Base-by-base conservation (phyloP, 495 filamentous ascomycete genomes). In the Talaromyces wortmannii region DNA sequence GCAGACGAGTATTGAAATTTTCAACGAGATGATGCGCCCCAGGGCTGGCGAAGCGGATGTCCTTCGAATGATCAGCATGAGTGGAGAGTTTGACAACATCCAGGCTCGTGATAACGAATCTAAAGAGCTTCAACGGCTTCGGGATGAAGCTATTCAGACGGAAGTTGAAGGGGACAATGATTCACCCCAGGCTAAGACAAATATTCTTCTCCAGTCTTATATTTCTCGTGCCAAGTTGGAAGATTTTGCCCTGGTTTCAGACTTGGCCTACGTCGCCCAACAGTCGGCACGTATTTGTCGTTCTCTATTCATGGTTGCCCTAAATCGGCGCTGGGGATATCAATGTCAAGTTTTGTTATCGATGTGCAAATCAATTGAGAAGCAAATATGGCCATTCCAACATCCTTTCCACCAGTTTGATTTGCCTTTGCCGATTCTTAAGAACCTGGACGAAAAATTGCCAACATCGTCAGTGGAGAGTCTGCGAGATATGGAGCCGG, bases 321-420 rank as follows among this genome's bases (percentile, higher is more conserved):
- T 99, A 49, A 97, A 96, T 63, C 77, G 95, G 40, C 79, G 88
- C 55, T 99, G 94, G 94, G 94, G 94, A 7, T 84, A 94, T 59
- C 90, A 97, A 64, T 97, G 94, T 61, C 78, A 92, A 17, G 89
- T 97, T 7, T 71, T 99, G 43, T 67, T 96, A 48, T 90, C 88
- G 6, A 72, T 99, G 52, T 92, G 92, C 70, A 96, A 96, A 69
- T 95, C 92, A 2, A 96, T 99, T 58, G 94, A 99, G 71, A 95
- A 89, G 69, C 86, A 89, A 32, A 79, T 96, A 10, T 99, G 94
- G 94, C 82, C 90, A 0, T 95, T 88, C 61, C 87, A 97, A 62
- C 94, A 97, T 64, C 95, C 95, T 2, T 86, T 99, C 54, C 85
- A 89, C 57, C 94, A 99, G 65, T 99, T 99, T 59, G 91, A 96